Evolutionary conservation across 169 alveolate species (phyloP).

Genomic region (Plasmodium fragile): DNA sequence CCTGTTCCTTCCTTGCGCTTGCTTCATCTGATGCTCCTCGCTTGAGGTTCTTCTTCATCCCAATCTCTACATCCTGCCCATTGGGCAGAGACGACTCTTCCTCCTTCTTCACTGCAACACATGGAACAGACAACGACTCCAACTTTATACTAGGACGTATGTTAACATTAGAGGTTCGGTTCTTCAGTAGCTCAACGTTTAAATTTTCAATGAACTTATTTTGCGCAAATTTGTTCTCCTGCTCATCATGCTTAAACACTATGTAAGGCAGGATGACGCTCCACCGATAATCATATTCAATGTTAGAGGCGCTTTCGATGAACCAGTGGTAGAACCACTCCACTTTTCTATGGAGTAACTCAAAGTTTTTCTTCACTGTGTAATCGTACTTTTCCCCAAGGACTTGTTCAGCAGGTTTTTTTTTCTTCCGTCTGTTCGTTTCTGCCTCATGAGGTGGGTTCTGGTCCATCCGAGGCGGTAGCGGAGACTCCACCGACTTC

Average conservation of each 20-base stretch:
- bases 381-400: slow-evolving; percentile 18
- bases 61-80: not conserved
- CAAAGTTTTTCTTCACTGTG: slow-evolving; percentile 39
- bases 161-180: slow-evolving; percentile 1
- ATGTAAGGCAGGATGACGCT: slow-evolving; percentile 78
- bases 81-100: not conserved
- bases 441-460: slow-evolving; percentile 40
- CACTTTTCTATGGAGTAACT: slow-evolving; percentile 76
- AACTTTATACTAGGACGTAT: not conserved
- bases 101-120: slow-evolving; percentile 3
- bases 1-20: not conserved
- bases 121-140: not conserved
- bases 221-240: not conserved
- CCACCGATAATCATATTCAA: slow-evolving; percentile 79
- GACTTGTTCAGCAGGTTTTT: not conserved
- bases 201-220: slow-evolving; percentile 49
- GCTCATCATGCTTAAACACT: slow-evolving; percentile 45
- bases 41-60: not conserved
- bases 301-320: slow-evolving; percentile 81
- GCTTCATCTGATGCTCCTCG: not conserved
- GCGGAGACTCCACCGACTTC: not conserved
- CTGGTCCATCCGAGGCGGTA: no score
- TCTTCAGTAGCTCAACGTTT: not conserved
- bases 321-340: slow-evolving; percentile 85
- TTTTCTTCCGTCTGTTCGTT: slow-evolving; percentile 22